These are phyloP conservation scores for Phytopythium vexans DNA, from an alignment of 352 stramenopile species.

Conservation along the genomic window DNA sequence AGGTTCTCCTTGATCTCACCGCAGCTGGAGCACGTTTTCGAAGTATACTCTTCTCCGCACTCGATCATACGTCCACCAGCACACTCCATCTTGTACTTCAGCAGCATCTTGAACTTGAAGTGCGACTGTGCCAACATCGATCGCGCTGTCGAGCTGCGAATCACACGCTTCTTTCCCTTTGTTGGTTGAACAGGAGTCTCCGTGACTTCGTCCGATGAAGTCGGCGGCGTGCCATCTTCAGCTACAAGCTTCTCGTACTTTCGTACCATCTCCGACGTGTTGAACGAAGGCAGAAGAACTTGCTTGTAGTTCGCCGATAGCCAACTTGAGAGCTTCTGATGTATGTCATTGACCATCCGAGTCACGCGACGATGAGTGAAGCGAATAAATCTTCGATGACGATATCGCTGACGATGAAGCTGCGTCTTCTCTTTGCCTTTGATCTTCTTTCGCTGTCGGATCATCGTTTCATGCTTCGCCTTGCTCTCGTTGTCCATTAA, in stretches of 20 bases:
- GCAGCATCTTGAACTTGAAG: constrained; percentile 8
- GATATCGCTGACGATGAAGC: constrained; percentile 1
- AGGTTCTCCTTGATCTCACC: constrained; percentile 8
- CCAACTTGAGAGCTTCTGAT: too few species aligned
- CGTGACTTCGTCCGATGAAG: neutral
- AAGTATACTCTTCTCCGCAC: too few species aligned
- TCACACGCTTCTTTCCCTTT: constrained; percentile 6
- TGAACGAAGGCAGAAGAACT: constrained; percentile 11
- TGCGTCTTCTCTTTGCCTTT: too few species aligned
- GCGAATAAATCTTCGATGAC: constrained; percentile 2
- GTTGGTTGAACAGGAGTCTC: too few species aligned
- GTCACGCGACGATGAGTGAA: constrained; percentile 4
- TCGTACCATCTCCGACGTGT: constrained; percentile 7
- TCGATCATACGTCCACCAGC: constrained; percentile 7
- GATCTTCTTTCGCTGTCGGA: neutral
- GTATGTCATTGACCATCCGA: constrained; percentile 4
- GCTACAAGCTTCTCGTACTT: constrained; percentile 1
- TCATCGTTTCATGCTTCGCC: neutral
- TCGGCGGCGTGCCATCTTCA: constrained; percentile 5
- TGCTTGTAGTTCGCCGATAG: too few species aligned
- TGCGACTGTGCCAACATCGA: constrained; percentile 12
- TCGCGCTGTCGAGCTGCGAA: constrained; percentile 7
- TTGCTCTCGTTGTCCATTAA: too few species aligned
- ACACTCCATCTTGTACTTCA: constrained; percentile 10
- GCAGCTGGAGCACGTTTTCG: too few species aligned